A percentile compares a stretch with the other conserved stretches of the same genome.
Evolutionary conservation across 2,329 filamentous ascomycete species (phyloP).

Genomic region (Exophiala sp.): DNA sequence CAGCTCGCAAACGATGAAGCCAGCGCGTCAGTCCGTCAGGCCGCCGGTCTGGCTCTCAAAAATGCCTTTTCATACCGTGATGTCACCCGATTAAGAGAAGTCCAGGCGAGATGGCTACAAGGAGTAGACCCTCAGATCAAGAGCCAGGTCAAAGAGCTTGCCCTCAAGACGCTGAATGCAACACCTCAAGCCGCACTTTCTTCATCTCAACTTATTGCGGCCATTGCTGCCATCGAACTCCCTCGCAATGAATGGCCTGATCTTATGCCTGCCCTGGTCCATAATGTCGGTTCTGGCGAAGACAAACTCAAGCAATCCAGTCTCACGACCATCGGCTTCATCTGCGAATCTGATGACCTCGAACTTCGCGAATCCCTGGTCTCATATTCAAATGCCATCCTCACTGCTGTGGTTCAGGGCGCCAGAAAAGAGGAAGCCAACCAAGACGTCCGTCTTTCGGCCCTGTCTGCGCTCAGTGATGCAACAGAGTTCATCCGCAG

Average conservation of each 20-base stretch:
- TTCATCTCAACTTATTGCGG: slow-evolving; percentile 90
- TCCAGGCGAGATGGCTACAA: slow-evolving; percentile 90
- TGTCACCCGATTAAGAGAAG: slow-evolving; percentile 76
- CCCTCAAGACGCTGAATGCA: slow-evolving; percentile 82
- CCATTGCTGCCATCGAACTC: slow-evolving; percentile 91
- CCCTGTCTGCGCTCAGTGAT: slow-evolving; percentile 90
- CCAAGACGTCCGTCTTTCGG: slow-evolving; percentile 82
- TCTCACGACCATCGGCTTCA: slow-evolving; percentile 93
- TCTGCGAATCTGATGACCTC: slow-evolving; percentile 90
- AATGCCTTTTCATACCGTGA: slow-evolving; percentile 97
- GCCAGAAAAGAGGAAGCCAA: slow-evolving; percentile 95
- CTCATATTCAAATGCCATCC: slow-evolving; percentile 91
- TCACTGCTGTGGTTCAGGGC: slow-evolving; percentile 96
- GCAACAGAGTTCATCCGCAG: slow-evolving; percentile 96
- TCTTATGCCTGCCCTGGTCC: slow-evolving; percentile 81
- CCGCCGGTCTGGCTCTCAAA: slow-evolving; percentile 93
- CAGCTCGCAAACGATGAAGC: slow-evolving; percentile 89
- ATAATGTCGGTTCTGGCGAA: slow-evolving; percentile 83
- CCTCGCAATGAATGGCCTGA: slow-evolving; percentile 91
- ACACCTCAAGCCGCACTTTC: slow-evolving; percentile 82
- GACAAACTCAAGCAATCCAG: slow-evolving; percentile 92
- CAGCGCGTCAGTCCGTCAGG: slow-evolving; percentile 79
- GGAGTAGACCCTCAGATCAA: slow-evolving; percentile 79
- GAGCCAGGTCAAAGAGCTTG: slow-evolving; percentile 79
- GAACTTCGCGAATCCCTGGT: slow-evolving; percentile 78